Base-by-base conservation (phyloP, 2,329 filamentous ascomycete genomes). In the Cyphellophora europaea region DNA sequence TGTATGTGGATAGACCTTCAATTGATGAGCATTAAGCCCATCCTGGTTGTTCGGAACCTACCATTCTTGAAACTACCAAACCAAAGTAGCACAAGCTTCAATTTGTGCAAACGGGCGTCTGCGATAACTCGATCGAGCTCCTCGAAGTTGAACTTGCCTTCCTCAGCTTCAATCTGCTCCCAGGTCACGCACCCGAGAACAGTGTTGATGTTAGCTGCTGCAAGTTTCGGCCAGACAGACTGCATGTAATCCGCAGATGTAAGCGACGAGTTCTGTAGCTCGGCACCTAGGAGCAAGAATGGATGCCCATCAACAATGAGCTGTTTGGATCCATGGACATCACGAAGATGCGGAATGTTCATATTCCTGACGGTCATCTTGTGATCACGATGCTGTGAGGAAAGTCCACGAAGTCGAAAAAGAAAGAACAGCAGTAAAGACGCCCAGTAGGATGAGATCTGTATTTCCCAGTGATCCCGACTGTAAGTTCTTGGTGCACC, bases 41-140 rank as follows among this genome's bases (percentile, higher is more conserved):
- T 25, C 21, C 10, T 10, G 10, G 21, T 10, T 10, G n/a, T 25
- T n/a, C 21, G 10, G 48, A 63, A 50, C n/a, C n/a, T n/a, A n/a
- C n/a, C 64, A 47, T 67, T 68, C 45, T 68, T 67, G 51, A 62
- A 68, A 11, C 57, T 59, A 5, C 63, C 65, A 45, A 68, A 67
- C 65, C 65, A 68, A 6, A 67, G 45, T 18, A 67, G 41, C 1
- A 67, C 51, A 10, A 68, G 46, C 21, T 56, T 54, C 16, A 67
- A 41, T 3, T 45, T 55, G 42, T 65, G 52, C 27, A 49, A 40
- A 11, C 60, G 48, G 5, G 62, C 63, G 29, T 48, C 59, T 2
- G 48, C 11, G 19, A 67, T 55, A 17, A 63, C 45, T 27, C 55
- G 46, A 27, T 67, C 62, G 6, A 69, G 45, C 33, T 63, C 56